Percentiles rank a stretch among this genome's conserved stretches.
Evolutionary conservation across 2,329 filamentous ascomycete species (phyloP).

Genomic region (Fusarium sp.): DNA sequence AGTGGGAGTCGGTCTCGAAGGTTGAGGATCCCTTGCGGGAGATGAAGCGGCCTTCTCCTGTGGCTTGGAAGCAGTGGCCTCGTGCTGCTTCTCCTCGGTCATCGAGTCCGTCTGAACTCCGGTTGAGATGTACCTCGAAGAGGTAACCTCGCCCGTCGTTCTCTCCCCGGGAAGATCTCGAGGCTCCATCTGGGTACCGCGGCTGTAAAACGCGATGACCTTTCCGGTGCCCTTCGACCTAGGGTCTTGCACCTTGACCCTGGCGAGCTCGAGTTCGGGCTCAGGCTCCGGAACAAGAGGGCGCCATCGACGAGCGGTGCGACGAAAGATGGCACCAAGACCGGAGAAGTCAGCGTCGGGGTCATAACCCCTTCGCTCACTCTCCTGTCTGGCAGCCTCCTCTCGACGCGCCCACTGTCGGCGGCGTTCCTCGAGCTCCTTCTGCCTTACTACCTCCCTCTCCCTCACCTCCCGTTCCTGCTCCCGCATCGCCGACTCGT

Average conservation of each 20-base stretch:
- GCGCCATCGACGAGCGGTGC: not conserved
- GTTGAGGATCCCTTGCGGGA: not conserved
- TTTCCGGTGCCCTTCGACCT: not conserved
- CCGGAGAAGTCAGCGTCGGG: not conserved
- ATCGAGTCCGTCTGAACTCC: slow-evolving; percentile 10
- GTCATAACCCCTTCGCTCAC: not conserved
- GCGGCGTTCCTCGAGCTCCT: not conserved
- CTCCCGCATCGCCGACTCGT: not conserved
- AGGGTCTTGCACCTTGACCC: not conserved
- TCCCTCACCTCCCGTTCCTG: not conserved
- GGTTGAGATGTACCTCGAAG: not conserved
- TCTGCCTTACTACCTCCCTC: not conserved
- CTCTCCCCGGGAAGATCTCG: not conserved
- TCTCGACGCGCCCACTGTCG: not conserved
- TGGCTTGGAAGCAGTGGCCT: not conserved
- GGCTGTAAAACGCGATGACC: not conserved
- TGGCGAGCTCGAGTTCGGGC: not conserved
- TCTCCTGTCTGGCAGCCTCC: not conserved
- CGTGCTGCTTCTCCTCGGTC: not conserved
- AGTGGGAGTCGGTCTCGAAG: not conserved
- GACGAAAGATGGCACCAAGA: not conserved
- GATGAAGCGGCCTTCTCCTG: not conserved
- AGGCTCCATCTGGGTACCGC: slow-evolving; percentile 16
- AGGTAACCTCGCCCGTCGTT: not conserved
- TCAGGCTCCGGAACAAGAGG: not conserved